Base-by-base conservation (phyloP, 768 basidiomycete species). In the Leccinum obscurum region DNA sequence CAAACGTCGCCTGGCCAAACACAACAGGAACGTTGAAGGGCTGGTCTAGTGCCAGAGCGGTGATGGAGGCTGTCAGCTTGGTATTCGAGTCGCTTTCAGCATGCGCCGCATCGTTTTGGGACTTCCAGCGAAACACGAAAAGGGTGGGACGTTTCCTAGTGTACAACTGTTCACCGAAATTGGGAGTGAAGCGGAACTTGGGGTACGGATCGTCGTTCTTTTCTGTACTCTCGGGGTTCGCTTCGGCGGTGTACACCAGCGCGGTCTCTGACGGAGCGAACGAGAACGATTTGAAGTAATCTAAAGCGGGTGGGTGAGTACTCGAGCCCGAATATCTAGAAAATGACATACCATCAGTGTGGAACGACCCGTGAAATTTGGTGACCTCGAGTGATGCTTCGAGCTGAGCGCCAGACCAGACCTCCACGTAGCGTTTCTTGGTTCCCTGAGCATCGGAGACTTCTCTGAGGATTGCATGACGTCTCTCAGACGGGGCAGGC, bases 191-290 rank as follows among this genome's bases (percentile, higher is more conserved):
- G 24, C 77, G 73, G 62, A 85, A 89, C 56, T 82, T 82, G 32
- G 66, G 67, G 62, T 73, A 71, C n/a, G 67, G 63, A 51, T 67
- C 66, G 4, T 66, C 59, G 20, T 71, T 68, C 5, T 74, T 73
- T 11, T 58, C 62, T 26, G 64, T 62, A 8, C 28, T 34, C 4
- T 62, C 62, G 4, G 65, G 55, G 15, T 82, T 85, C 0, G 72
- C 78, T 65, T 90, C 89, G 4, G 88, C 89, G 3, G 79, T 78
- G 62, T 90, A 90, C 15, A 88, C 64, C 10, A 90, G 64, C 0
- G 80, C 77, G 4, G 74, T 70, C 59, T 86, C 84, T 3, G 81
- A 77, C 0, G 80, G 78, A 5, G 83, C 79, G 69, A 89, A 90
- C 0, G 78, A 76, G 11, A 87, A 70, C 0, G 81, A 79, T 4